phyloP scores from a whole-genome alignment of 2,329 filamentous ascomycete species.

The Dactylellina cionopaga region DNA sequence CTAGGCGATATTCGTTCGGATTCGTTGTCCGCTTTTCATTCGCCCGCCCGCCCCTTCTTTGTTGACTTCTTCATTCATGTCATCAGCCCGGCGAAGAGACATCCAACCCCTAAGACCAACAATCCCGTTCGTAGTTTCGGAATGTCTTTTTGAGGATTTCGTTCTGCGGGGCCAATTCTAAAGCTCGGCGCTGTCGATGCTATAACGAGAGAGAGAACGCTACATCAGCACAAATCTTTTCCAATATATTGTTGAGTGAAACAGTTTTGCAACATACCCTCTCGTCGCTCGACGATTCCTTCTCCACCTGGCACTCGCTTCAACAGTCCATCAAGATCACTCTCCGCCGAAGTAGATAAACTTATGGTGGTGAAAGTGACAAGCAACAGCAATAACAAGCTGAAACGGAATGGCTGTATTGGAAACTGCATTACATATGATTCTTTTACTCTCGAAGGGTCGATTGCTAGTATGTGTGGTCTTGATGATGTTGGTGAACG shows the following conservation, averaged over 20 bases:
- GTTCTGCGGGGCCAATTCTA: constrained; percentile 39
- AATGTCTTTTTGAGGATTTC: constrained; percentile 45
- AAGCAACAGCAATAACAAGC: constrained; percentile 30
- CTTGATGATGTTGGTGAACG: background rate
- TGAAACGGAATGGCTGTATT: constrained; percentile 27
- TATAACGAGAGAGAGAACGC: background rate
- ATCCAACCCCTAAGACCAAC: constrained; percentile 36
- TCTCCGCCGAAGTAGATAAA: constrained; percentile 35
- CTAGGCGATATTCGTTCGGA: too few relatives aligned
- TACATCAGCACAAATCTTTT: background rate
- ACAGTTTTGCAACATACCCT: constrained; percentile 11
- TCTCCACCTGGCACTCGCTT: constrained; percentile 42
- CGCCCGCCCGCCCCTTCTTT: too few relatives aligned
- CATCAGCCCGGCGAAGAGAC: constrained; percentile 49
- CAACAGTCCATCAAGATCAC: constrained; percentile 29
- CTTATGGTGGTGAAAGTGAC: constrained; percentile 40
- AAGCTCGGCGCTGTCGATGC: constrained; percentile 49
- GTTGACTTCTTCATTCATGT: too few relatives aligned
- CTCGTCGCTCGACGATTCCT: constrained; percentile 34
- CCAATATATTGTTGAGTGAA: background rate
- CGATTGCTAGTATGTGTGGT: constrained; percentile 13
- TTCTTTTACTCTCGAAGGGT: constrained; percentile 35
- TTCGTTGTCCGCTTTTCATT: too few relatives aligned
- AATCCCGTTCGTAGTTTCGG: constrained; percentile 47
- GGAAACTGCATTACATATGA: constrained; percentile 50